Evolutionary conservation across 192 early-diverging fungal genomes (phyloP), one percentile per base, ranked within the genome.

Genomic region (Backusella luteola): DNA sequence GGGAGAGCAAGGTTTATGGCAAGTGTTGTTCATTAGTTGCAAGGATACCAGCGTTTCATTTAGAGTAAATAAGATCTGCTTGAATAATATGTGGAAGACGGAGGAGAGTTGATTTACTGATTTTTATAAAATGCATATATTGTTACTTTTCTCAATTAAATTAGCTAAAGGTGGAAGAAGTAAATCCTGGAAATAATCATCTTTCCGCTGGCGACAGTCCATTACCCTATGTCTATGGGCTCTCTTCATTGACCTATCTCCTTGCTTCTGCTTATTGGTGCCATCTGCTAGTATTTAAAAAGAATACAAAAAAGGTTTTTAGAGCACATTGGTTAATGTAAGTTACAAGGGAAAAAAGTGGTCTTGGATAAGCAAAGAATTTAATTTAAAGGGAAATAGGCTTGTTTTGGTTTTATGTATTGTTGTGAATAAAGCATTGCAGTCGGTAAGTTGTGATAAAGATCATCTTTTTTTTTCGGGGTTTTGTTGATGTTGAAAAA

Each of bases 161-260:
- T 36, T 32, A 87, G 84, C 67, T 89, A 69, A 84, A 80, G 21
- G 83, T 76, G 7, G 84, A 77, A 4, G 83, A 85, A 38, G 53
- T 83, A n/a, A 89, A 89, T 49, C 88, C 88, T 21, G 83, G 80
- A 44, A 75, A 76, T 23, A 86, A 85, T 66, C 81, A 83, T 34
- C 73, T 89, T 34, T 86, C 85, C 41, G 88, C 88, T 21, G 88
- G 88, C 23, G 88, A 89, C 46, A 82, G 76, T 6, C 88, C 88
- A 12, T 71, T 89, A 39, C 85, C 85, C 26, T 80, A 67, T 26
- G 83, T 89, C 26, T 89, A 89, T 67, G 81, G 53, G 17, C 44
- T 38, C 1, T 67, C 76, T 1, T 82, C 83, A 19, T 23, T 87
- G 9, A 74, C 81, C 1, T 89, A 85, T 39, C 73, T 84, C 44